Evolutionary conservation across 306 rosid species (phyloP).

Genomic region (Lathyrus tuberosus): DNA sequence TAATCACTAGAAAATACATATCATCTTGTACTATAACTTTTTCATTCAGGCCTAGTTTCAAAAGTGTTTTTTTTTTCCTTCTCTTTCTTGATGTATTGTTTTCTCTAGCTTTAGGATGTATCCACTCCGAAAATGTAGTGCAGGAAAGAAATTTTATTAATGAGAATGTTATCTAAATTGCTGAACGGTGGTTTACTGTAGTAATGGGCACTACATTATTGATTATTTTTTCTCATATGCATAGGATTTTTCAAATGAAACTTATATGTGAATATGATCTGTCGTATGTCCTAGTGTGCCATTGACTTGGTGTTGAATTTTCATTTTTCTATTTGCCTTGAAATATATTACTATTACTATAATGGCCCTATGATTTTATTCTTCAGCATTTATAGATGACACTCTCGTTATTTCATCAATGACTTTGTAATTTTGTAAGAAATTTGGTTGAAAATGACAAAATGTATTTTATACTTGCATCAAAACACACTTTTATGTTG

Average conservation of each 20-base stretch:
- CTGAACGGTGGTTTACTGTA: slow-evolving; percentile 17
- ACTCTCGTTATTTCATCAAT: slow-evolving; percentile 6
- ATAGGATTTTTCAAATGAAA: background rate
- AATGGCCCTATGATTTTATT: background rate
- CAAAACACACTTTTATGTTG: background rate
- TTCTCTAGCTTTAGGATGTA: background rate
- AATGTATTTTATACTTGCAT: background rate
- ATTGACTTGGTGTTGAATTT: slow-evolving; percentile 2
- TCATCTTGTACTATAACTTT: background rate
- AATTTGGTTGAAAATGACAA: slow-evolving; percentile 13
- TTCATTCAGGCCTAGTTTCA: slow-evolving; percentile 5
- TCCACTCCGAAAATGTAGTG: background rate
- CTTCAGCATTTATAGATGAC: slow-evolving; percentile 7
- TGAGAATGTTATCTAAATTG: slow-evolving; percentile 7
- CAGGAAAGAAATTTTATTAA: no score
- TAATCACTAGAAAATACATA: background rate
- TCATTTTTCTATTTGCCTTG: slow-evolving; percentile 3
- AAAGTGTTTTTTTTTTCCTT: background rate
- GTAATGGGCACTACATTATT: background rate
- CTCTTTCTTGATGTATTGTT: slow-evolving; percentile 2
- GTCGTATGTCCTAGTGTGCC: slow-evolving; percentile 3
- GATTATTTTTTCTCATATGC: slow-evolving; percentile 1
- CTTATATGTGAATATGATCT: slow-evolving; percentile 14
- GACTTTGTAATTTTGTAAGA: slow-evolving; percentile 8
- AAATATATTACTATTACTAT: background rate